Base-by-base conservation (phyloP, 1,284 basidiomycete species). In the Ceratobasidium sp. region DNA sequence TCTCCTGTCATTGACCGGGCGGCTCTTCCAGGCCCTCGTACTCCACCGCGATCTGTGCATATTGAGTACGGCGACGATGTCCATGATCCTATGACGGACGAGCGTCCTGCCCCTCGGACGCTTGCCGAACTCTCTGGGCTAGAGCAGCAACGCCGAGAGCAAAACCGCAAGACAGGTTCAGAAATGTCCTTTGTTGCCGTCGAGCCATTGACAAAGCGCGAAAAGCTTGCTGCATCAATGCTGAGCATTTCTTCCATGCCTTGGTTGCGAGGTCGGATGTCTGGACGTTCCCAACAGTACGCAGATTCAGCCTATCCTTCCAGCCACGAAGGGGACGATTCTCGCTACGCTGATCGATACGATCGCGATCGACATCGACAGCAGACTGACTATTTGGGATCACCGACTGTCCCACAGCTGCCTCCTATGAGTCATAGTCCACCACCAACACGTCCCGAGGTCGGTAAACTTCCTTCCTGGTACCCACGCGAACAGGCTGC, bases 401-500 rank as follows among this genome's bases (percentile, higher is more conserved):
- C 71, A 5, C 58, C 58, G 11, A 74, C 71, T 64, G 45, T 47
- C 7, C 71, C 71, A 15, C 71, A 74, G 23, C n/a, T 74, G 28
- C 71, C 71, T 49, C 58, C 71, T 10, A 60, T 74, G 58, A 64
- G 39, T 23, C 45, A 42, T 45, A 74, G 26, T 37, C 39, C 47
- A 4, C 58, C 58, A 26, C 71, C 71, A n/a, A n/a, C n/a, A 26
- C 71, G 71, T 31, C 71, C 71, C 23, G 71, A 74, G 15, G 45
- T 58, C n/a, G 60, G 60, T 26, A 64, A 74, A 42, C 71, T 74
- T 26, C 71, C 71, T 28, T 63, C 71, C 7, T 74, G 71, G 71
- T 74, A 74, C 17, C 71, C 71, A 20, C 71, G 71, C 26, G 71
- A 74, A 37, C 71, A 74, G 26, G 60, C 60, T 39, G 71, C 71